A percentile compares a stretch with the other conserved stretches of the same genome.
Evolutionary conservation across 192 early-diverging fungal genomes (phyloP).

Genomic region (Entomortierella beljakovae): DNA sequence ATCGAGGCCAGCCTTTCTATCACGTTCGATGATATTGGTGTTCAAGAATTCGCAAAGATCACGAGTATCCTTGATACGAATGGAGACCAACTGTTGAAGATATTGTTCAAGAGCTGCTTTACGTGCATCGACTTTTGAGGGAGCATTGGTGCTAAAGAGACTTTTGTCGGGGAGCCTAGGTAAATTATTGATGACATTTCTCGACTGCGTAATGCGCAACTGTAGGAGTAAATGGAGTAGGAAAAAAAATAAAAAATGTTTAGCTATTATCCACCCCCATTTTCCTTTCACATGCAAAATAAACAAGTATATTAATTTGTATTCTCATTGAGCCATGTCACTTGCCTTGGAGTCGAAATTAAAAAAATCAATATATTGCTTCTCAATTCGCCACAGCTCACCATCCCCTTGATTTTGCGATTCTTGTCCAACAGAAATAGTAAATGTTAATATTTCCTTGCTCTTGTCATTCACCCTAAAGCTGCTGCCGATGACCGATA

Average conservation of each 20-base stretch:
- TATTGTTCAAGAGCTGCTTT: conserved; percentile 89
- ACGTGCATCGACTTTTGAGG: conserved; percentile 88
- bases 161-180: conserved; percentile 88
- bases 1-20: conserved; percentile 48
- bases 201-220: conserved; percentile 54
- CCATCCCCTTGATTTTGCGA: conserved; percentile 59
- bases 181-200: conserved; percentile 64
- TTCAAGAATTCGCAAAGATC: conserved; percentile 82
- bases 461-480: conserved; percentile 84
- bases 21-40: conserved; percentile 69
- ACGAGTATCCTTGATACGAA: conserved; percentile 68
- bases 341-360: conserved; percentile 82
- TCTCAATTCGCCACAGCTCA: conserved; percentile 87
- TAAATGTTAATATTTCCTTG: conserved; percentile 76
- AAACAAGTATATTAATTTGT: conserved; percentile 12
- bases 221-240: conserved; percentile 3
- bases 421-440: conserved; percentile 61
- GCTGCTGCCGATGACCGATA: conserved; percentile 61
- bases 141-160: conserved; percentile 83
- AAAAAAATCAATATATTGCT: conserved; percentile 89
- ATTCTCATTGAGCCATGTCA: neutral
- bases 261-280: too few relatives aligned
- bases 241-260: too few relatives aligned
- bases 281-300: neutral
- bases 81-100: conserved; percentile 76